Evolutionary conservation across 2,329 filamentous ascomycete species (phyloP).

Genomic region (Sporothrix variecibatus): DNA sequence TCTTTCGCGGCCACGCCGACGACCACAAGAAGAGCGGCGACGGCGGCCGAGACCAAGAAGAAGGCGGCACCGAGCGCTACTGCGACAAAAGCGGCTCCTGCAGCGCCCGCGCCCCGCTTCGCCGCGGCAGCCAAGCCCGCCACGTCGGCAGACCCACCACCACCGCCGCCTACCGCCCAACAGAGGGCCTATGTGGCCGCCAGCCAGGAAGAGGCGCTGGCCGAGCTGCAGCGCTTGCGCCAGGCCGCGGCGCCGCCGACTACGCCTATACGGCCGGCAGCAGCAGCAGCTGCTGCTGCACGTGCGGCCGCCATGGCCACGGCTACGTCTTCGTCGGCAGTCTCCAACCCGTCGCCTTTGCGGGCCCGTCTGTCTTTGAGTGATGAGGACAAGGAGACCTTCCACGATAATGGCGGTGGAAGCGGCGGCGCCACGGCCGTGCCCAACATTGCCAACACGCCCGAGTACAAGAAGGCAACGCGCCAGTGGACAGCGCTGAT

Average conservation of each 20-base stretch:
- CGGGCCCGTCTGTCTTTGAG: neutral
- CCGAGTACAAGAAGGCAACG: constrained; percentile 48
- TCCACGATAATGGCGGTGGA: neutral
- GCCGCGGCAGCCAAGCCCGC: constrained; percentile 3
- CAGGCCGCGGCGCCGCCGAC: constrained; percentile 20
- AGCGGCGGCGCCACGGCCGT: constrained; percentile 7
- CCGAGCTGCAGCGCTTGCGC: constrained; percentile 30
- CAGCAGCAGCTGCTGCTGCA: neutral
- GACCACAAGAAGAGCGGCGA: neutral
- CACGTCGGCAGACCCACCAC: neutral
- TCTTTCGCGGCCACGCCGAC: neutral
- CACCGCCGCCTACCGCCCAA: neutral
- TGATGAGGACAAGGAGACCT: constrained; percentile 3
- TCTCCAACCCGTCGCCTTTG: neutral
- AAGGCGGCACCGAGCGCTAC: constrained; percentile 9
- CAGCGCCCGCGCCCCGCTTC: constrained; percentile 4
- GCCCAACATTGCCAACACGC: constrained; percentile 39
- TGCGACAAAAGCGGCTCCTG: neutral
- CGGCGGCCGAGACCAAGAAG: neutral
- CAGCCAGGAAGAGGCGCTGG: constrained; percentile 29
- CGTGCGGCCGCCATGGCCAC: neutral
- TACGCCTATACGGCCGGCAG: constrained; percentile 6
- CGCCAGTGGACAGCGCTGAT: constrained; percentile 51
- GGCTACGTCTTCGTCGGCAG: neutral
- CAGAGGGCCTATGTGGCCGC: neutral